These are phyloP conservation scores for Colletotrichum tofieldiae DNA, from an alignment of 2,329 filamentous ascomycete species.

Conservation along the genomic window DNA sequence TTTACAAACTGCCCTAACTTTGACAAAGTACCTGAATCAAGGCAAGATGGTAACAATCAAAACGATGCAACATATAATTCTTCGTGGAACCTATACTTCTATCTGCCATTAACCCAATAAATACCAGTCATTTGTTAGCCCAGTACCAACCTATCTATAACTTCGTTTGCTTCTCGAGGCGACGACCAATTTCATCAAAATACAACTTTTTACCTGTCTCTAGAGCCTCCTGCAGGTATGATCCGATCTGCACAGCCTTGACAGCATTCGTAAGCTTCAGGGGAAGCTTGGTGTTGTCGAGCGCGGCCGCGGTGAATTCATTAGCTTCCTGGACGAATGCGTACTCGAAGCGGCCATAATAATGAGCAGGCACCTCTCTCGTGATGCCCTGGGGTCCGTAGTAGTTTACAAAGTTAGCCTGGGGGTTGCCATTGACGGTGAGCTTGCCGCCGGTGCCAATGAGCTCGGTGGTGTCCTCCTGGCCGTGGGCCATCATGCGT, in stretches of 20 bases:
- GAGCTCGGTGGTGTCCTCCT: slow-evolving; percentile 78
- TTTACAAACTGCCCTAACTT: too few species aligned
- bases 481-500: slow-evolving; percentile 78
- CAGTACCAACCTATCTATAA: slow-evolving; percentile 47
- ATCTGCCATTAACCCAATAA: too few species aligned
- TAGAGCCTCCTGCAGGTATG: slow-evolving; percentile 71
- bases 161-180: slow-evolving; percentile 57
- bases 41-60: too few species aligned
- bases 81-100: too few species aligned
- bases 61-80: too few species aligned
- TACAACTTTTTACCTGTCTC: slow-evolving; percentile 69
- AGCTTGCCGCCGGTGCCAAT: slow-evolving; percentile 78
- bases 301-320: slow-evolving; percentile 72
- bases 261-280: slow-evolving; percentile 72
- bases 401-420: slow-evolving; percentile 68
- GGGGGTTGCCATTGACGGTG: slow-evolving; percentile 72
- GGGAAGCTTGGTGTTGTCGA: slow-evolving; percentile 70
- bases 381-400: slow-evolving; percentile 68
- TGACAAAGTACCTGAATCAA: too few species aligned
- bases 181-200: slow-evolving; percentile 69
- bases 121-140: not conserved
- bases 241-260: slow-evolving; percentile 74
- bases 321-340: slow-evolving; percentile 75
- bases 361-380: slow-evolving; percentile 72
- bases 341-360: slow-evolving; percentile 74